These are phyloP conservation scores for Penicillium sp. DNA, from an alignment of 2,329 filamentous ascomycete genomes.

Conservation along the genomic window DNA sequence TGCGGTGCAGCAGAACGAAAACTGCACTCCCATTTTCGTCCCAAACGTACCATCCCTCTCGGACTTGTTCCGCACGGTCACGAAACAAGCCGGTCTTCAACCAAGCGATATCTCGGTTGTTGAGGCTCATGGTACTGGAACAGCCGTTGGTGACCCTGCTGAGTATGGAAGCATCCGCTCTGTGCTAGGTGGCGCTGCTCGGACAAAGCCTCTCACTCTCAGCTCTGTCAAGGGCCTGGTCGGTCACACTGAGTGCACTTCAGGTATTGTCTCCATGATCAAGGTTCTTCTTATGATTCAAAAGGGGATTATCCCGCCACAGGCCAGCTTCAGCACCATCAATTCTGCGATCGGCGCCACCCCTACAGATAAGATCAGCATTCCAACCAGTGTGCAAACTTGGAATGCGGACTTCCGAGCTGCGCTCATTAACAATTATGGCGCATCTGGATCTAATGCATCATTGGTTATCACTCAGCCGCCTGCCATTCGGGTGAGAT, in stretches of 20 bases:
- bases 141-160: not conserved
- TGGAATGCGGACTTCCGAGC: conserved; percentile 15
- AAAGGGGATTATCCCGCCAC: conserved; percentile 21
- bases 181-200: not conserved
- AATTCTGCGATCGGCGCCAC: conserved; percentile 17
- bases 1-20: not conserved
- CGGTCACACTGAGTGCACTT: conserved; percentile 34
- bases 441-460: conserved; percentile 29
- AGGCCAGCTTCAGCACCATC: conserved; percentile 28
- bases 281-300: conserved; percentile 32
- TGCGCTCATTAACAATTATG: conserved; percentile 32
- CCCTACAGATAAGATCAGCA: conserved; percentile 16
- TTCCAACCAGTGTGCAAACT: conserved; percentile 9
- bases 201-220: conserved; percentile 9
- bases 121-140: not conserved
- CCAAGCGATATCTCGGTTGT: not conserved
- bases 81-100: not conserved
- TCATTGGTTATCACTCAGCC: conserved; percentile 27
- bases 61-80: not conserved
- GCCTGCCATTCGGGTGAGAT: conserved; percentile 2
- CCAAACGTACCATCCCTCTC: not conserved
- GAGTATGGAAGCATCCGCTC: not conserved
- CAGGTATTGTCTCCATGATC: conserved; percentile 29
- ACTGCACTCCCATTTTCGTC: not conserved
- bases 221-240: conserved; percentile 34